Percentiles rank a stretch among this genome's conserved stretches.
These are phyloP conservation scores for Gnomoniopsis sp. DNA, from an alignment of 2,329 filamentous ascomycete species.

Conservation along the genomic window DNA sequence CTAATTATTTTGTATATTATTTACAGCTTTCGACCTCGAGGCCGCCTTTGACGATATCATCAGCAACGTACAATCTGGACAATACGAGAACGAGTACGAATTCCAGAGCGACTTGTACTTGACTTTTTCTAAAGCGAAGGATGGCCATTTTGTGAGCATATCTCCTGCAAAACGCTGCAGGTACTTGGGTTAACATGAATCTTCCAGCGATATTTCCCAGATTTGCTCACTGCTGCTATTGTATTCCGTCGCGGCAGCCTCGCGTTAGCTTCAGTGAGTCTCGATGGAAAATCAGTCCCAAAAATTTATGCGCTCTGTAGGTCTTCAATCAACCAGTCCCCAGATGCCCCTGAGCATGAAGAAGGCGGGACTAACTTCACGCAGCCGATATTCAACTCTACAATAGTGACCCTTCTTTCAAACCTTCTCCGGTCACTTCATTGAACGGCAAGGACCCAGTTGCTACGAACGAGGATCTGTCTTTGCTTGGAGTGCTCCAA, in stretches of 20 bases:
- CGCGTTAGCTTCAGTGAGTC: slow-evolving; percentile 7
- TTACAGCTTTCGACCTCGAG: slow-evolving; percentile 1
- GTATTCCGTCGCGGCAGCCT: slow-evolving; percentile 1
- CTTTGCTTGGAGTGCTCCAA: slow-evolving; percentile 32
- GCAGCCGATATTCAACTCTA: slow-evolving; percentile 8
- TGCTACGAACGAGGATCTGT: slow-evolving; percentile 25
- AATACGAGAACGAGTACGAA: slow-evolving; percentile 8
- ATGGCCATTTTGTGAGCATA: slow-evolving; percentile 5
- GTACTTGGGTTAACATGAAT: not conserved
- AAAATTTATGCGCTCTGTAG: slow-evolving; percentile 6
- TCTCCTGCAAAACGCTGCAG: not conserved
- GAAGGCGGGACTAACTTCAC: not conserved
- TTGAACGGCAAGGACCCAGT: slow-evolving; percentile 30
- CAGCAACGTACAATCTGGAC: slow-evolving; percentile 1
- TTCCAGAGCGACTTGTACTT: slow-evolving; percentile 9
- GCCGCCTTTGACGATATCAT: slow-evolving; percentile 7
- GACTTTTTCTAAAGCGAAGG: slow-evolving; percentile 4
- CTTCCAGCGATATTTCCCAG: not conserved
- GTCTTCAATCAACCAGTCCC: not conserved
- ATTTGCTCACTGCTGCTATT: slow-evolving; percentile 6
- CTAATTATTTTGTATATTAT: not conserved
- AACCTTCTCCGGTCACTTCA: slow-evolving; percentile 25
- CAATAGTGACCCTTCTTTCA: slow-evolving; percentile 9
- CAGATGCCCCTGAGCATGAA: not conserved
- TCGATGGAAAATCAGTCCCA: slow-evolving; percentile 2